phyloP scores from a whole-genome alignment of 768 basidiomycete species.

The Russula sp. region DNA sequence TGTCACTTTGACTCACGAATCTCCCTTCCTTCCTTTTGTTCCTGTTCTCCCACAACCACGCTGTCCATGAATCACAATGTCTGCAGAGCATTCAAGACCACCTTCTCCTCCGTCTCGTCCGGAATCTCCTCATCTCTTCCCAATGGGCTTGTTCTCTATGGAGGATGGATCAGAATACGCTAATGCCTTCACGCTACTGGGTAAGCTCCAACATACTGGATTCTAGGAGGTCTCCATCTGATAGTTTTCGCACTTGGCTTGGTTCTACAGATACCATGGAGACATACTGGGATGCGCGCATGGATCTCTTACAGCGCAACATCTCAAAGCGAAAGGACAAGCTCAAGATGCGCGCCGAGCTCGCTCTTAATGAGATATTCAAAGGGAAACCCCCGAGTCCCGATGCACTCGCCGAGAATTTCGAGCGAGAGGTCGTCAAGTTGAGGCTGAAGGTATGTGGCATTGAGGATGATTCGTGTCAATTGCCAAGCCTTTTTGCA shows the following conservation, averaged over 20 bases:
- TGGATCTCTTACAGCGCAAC: slow-evolving; percentile 75
- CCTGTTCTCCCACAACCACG: slow-evolving; percentile 11
- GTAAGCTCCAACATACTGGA: slow-evolving; percentile 31
- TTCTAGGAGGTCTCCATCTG: slow-evolving; percentile 21
- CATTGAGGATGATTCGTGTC: neutral
- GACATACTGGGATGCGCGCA: slow-evolving; percentile 89
- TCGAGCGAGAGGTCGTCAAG: slow-evolving; percentile 80
- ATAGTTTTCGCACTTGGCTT: slow-evolving; percentile 3
- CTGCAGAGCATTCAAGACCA: slow-evolving; percentile 29
- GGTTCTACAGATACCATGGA: slow-evolving; percentile 74
- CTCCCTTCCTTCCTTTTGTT: neutral
- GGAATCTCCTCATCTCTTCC: slow-evolving; percentile 26
- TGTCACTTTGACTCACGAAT: neutral
- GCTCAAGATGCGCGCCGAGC: slow-evolving; percentile 75
- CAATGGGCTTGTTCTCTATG: slow-evolving; percentile 50
- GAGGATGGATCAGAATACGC: slow-evolving; percentile 74
- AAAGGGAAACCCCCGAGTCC: slow-evolving; percentile 58
- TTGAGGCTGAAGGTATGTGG: slow-evolving; percentile 74
- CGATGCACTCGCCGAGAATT: slow-evolving; percentile 62
- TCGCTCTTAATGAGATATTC: slow-evolving; percentile 46
- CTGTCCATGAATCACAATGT: slow-evolving; percentile 20
- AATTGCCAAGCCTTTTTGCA: slow-evolving; percentile 26
- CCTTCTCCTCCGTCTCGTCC: slow-evolving; percentile 29
- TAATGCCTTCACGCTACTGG: slow-evolving; percentile 79
- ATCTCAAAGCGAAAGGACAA: slow-evolving; percentile 82